Evolutionary conservation across 345 rosid species (phyloP).

Genomic region (Melastoma malabathricum): DNA sequence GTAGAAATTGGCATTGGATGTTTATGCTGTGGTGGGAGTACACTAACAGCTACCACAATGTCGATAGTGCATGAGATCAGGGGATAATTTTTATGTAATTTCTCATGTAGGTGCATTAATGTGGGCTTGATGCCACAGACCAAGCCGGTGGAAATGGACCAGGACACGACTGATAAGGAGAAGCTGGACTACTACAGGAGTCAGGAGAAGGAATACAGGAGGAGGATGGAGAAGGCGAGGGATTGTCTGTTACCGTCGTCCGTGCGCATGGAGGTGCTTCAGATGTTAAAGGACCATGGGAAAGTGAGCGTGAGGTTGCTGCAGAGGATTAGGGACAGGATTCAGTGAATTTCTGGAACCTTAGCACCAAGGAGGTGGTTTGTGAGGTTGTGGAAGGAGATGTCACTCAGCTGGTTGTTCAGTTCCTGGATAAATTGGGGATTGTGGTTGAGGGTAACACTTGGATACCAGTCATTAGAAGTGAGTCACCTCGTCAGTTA

Average conservation of each 20-base stretch:
- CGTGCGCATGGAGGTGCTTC: slow-evolving; percentile 50
- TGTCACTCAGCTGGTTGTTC: slow-evolving; percentile 63
- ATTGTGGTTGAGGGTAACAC: slow-evolving; percentile 94
- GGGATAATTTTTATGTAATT: too few species aligned
- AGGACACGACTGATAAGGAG: slow-evolving; percentile 97
- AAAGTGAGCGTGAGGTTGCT: slow-evolving; percentile 80
- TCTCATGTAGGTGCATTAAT: slow-evolving; percentile 44
- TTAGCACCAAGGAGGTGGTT: slow-evolving; percentile 88
- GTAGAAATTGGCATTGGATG: too few species aligned
- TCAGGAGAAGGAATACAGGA: slow-evolving; percentile 80
- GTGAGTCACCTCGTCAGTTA: slow-evolving; percentile 85
- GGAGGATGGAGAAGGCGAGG: slow-evolving; percentile 67
- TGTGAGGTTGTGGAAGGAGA: slow-evolving; percentile 99
- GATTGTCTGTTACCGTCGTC: slow-evolving; percentile 60
- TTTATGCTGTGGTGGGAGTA: too few species aligned
- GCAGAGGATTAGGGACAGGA: slow-evolving; percentile 90
- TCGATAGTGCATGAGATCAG: too few species aligned
- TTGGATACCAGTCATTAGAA: slow-evolving; percentile 55
- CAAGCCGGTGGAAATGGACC: slow-evolving; percentile 74
- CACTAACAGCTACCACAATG: too few species aligned
- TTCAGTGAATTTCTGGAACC: slow-evolving; percentile 95
- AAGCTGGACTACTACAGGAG: slow-evolving; percentile 66
- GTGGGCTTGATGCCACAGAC: slow-evolving; percentile 83
- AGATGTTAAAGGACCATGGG: slow-evolving; percentile 65
- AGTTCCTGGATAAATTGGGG: slow-evolving; percentile 90